These are phyloP conservation scores for Fusarium miscanthi DNA, from an alignment of 2,329 filamentous ascomycete species.

Conservation along the genomic window DNA sequence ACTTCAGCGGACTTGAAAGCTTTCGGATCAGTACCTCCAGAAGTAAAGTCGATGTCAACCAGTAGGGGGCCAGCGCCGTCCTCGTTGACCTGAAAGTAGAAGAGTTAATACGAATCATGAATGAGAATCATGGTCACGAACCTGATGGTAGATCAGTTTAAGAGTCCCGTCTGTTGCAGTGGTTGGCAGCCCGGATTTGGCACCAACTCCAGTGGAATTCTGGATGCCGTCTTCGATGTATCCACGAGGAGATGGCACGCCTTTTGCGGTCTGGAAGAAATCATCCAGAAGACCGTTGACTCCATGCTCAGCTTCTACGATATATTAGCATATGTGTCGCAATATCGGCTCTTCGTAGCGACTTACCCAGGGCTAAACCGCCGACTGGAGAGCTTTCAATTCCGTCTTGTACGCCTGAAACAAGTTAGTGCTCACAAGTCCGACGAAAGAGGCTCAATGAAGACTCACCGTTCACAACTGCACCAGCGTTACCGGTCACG, in stretches of 20 bases:
- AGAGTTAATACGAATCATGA: not conserved
- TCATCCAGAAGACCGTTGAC: slow-evolving; percentile 4
- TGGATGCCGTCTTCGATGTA: not conserved
- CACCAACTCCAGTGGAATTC: not conserved
- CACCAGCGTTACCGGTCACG: slow-evolving; percentile 5
- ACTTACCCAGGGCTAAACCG: not conserved
- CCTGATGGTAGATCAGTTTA: slow-evolving; percentile 16
- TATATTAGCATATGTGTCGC: not conserved
- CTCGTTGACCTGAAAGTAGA: not conserved
- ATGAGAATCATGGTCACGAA: not conserved
- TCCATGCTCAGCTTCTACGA: not conserved
- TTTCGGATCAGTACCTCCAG: not conserved
- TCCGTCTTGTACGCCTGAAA: not conserved
- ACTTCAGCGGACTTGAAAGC: slow-evolving; percentile 2
- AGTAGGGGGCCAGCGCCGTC: slow-evolving; percentile 4
- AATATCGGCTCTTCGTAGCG: rapidly evolving
- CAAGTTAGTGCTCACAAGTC: not conserved
- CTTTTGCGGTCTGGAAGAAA: slow-evolving; percentile 7
- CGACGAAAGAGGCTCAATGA: not conserved
- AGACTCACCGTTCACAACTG: not conserved
- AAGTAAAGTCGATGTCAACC: slow-evolving; percentile 5
- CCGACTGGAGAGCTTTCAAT: slow-evolving; percentile 5
- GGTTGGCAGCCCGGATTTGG: not conserved
- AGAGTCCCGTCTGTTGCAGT: slow-evolving; percentile 4
- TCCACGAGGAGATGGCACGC: slow-evolving; percentile 9